Conservation (phyloP, 2,329 filamentous ascomycete genomes). For the Phialophora expanda region DNA sequence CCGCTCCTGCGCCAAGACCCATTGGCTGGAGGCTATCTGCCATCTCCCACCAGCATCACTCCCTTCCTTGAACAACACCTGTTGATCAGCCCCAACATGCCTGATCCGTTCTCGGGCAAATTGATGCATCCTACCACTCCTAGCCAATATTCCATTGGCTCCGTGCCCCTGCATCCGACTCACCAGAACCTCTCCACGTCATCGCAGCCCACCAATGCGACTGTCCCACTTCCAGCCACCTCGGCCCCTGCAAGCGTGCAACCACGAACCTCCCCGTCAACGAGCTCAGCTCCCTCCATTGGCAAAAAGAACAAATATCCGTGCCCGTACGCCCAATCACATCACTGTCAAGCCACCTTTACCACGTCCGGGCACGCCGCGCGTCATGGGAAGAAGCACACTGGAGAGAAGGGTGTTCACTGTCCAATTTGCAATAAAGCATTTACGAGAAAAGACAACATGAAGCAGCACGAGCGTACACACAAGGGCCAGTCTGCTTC, state of each 20-base stretch:
- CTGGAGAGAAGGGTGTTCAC: conserved; percentile 70
- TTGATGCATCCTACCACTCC: conserved; percentile 22
- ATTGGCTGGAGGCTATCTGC: conserved; percentile 31
- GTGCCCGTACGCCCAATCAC: conserved; percentile 65
- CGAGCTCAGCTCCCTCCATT: conserved; percentile 16
- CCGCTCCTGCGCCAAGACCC: conserved; percentile 37
- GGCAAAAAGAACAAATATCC: conserved; percentile 67
- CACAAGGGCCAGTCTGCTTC: conserved; percentile 50
- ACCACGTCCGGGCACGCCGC: conserved; percentile 71
- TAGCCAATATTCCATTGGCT: conserved; percentile 32
- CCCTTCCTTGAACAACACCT: conserved; percentile 39
- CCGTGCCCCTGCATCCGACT: conserved; percentile 23
- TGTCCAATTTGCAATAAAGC: conserved; percentile 71
- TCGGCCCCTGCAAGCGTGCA: conserved; percentile 19
- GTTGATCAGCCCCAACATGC: conserved; percentile 33
- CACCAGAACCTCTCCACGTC: conserved; percentile 28
- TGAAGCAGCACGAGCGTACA: conserved; percentile 71
- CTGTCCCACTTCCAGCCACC: conserved; percentile 22
- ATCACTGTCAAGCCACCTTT: conserved; percentile 66
- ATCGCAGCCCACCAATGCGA: conserved; percentile 12
- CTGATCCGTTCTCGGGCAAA: conserved; percentile 28
- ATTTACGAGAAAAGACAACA: conserved; percentile 72
- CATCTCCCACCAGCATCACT: conserved; percentile 39
- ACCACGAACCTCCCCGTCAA: conserved; percentile 27
- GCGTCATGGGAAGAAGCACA: conserved; percentile 72